Base-by-base conservation (phyloP, 2,329 filamentous ascomycete genomes). In the Exophiala sp. region DNA sequence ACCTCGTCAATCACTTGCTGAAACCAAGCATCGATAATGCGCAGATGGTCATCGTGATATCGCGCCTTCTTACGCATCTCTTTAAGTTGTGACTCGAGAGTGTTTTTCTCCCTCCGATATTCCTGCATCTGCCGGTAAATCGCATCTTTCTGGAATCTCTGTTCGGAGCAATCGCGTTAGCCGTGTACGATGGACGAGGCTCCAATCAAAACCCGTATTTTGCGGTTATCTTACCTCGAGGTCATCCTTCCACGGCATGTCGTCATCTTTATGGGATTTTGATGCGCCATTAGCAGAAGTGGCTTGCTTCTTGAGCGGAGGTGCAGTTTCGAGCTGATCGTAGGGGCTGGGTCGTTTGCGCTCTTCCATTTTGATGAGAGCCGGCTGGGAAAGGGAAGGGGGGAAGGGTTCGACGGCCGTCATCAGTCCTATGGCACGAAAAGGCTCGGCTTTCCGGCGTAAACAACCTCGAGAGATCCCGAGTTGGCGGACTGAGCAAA, bases 121-220 rank as follows among this genome's bases (percentile, higher is more conserved):
- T 97, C 93, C 66, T 89, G 87, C 89, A 98, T 95, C 72, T 96
- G 91, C 51, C 94, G 88, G 63, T 87, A 85, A 66, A 98, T 95
- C 58, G 93, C 93, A 73, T 95, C 93, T 73, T 97, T 98, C 71
- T 91, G 86, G 64, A 86, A 93, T 66, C 85, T 82, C 88, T 94
- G 70, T 62, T 35, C 9, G 29, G 11, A 34, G 43, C 30, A 13
- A 16, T n/a, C 13, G 24, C 18, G 35, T 52, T 50, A 47, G 56
- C 14, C 27, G 48, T 29, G 24, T 37, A 37, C 24, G 18, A 18
- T 4, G 40, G 14, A 18, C 41, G 24, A 22, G 29, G 32, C 22
- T 14, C 19, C 29, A 46, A 53, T 19, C 5, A 29, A 22, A 5
- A 1, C 32, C 30, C 14, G 35, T 30, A 8, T 14, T 21, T 41